A percentile compares a stretch with the other conserved stretches of the same genome.
These are phyloP conservation scores for Schwanniomyces yamadae DNA, from an alignment of 805 yeast species.

Conservation along the genomic window DNA sequence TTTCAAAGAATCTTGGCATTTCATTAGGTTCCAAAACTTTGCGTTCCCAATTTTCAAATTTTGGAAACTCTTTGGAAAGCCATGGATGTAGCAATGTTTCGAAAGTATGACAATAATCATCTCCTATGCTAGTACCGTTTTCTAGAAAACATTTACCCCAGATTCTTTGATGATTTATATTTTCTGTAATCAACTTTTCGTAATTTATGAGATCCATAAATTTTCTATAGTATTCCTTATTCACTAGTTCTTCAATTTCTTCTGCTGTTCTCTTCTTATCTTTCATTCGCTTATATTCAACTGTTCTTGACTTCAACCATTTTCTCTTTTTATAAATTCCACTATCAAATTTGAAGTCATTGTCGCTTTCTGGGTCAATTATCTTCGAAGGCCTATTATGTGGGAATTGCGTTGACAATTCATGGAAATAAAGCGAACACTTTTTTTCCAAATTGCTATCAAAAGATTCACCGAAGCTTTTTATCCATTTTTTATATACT, in stretches of 20 bases:
- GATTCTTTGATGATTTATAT: conserved; percentile 21
- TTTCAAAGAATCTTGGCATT: conserved; percentile 11
- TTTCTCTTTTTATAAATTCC: conserved; percentile 23
- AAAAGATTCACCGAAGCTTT: neutral
- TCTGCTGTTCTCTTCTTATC: conserved; percentile 13
- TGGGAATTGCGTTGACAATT: conserved; percentile 8
- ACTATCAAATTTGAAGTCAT: conserved; percentile 14
- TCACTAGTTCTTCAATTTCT: conserved; percentile 11
- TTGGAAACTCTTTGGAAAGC: conserved; percentile 26
- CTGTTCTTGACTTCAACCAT: conserved; percentile 24
- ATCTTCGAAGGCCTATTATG: conserved; percentile 4
- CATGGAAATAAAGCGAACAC: conserved; percentile 18
- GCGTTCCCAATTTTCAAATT: conserved; percentile 16
- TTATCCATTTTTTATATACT: conserved; percentile 14
- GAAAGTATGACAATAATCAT: conserved; percentile 11
- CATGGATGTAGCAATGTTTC: conserved; percentile 27
- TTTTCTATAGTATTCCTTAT: conserved; percentile 9
- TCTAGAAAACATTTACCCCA: conserved; percentile 27
- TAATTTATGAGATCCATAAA: conserved; percentile 8
- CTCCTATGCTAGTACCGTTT: neutral
- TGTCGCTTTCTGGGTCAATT: conserved; percentile 10
- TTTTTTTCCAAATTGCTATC: conserved; percentile 3
- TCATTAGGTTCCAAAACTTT: conserved; percentile 7
- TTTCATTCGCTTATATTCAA: conserved; percentile 10
- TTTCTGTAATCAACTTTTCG: conserved; percentile 18